phyloP scores from a whole-genome alignment of 345 rosid genomes.

The Iberis pinnata region DNA sequence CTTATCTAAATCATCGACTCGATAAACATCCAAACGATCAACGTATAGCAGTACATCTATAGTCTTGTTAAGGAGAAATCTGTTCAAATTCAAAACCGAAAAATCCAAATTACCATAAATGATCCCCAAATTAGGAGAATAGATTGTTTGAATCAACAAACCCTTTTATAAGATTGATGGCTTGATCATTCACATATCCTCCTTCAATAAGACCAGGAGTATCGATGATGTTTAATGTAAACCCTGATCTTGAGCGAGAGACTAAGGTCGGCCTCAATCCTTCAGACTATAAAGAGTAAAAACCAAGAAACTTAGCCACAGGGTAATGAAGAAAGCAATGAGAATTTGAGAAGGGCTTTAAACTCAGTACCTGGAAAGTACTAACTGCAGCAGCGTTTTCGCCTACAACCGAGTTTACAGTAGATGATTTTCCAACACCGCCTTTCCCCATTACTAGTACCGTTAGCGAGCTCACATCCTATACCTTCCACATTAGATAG shows the following conservation, averaged over 20 bases:
- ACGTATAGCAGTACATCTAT: slow-evolving; percentile 67
- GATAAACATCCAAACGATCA: slow-evolving; percentile 74
- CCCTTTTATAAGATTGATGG: slow-evolving; percentile 68
- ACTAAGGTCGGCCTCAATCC: slow-evolving; percentile 64
- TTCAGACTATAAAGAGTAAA: slow-evolving; percentile 41
- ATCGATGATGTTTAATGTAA: slow-evolving; percentile 67
- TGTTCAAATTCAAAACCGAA: slow-evolving; percentile 25
- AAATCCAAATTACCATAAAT: slow-evolving; percentile 19
- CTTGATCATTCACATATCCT: slow-evolving; percentile 74
- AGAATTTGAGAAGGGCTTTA: slow-evolving; percentile 10
- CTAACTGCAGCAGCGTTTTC: slow-evolving; percentile 66
- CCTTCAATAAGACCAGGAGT: slow-evolving; percentile 86
- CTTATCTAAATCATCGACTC: slow-evolving; percentile 77
- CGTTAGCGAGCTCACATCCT: slow-evolving; percentile 62
- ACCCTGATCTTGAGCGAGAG: slow-evolving; percentile 66
- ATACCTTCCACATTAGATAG: slow-evolving; percentile 14
- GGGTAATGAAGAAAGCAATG: not conserved
- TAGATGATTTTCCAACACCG: slow-evolving; percentile 85
- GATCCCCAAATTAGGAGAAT: slow-evolving; percentile 5
- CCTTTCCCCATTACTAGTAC: slow-evolving; percentile 88
- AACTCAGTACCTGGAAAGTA: slow-evolving; percentile 56
- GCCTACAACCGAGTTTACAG: slow-evolving; percentile 71
- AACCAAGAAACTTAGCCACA: not conserved
- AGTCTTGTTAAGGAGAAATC: slow-evolving; percentile 66
- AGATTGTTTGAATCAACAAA: slow-evolving; percentile 18